Conservation (phyloP, 345 rosid species). For the Mangifera indica region DNA sequence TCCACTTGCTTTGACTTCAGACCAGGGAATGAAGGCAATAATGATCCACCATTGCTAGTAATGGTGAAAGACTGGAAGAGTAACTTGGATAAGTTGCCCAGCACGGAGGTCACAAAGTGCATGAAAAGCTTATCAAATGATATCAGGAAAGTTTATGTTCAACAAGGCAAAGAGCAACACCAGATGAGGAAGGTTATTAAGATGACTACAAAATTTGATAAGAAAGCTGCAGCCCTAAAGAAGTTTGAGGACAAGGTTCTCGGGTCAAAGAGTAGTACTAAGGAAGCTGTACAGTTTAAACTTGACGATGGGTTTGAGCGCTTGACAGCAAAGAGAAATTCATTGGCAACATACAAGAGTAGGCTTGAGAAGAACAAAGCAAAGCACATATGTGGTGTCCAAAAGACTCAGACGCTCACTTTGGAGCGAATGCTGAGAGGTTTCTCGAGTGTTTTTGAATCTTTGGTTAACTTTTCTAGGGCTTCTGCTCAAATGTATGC, state of each 20-base stretch:
- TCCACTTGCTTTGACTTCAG: slow-evolving; percentile 24
- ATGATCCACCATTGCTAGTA: slow-evolving; percentile 22
- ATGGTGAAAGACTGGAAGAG: slow-evolving; percentile 40
- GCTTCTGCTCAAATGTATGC: slow-evolving; percentile 36
- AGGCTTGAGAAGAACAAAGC: slow-evolving; percentile 34
- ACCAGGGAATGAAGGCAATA: too few relatives aligned
- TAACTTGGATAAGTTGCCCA: slow-evolving; percentile 36
- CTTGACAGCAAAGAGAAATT: slow-evolving; percentile 30
- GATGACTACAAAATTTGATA: slow-evolving; percentile 34
- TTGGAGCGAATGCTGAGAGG: slow-evolving; percentile 40
- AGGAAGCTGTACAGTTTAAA: too few relatives aligned
- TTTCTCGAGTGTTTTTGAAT: slow-evolving; percentile 34
- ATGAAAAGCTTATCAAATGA: slow-evolving; percentile 33
- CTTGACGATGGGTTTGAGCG: slow-evolving; percentile 18
- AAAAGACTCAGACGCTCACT: slow-evolving; percentile 34
- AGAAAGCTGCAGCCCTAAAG: slow-evolving; percentile 29
- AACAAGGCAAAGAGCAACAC: slow-evolving; percentile 45
- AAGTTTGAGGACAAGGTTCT: slow-evolving; percentile 35
- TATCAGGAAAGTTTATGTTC: slow-evolving; percentile 31
- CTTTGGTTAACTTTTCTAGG: slow-evolving; percentile 36
- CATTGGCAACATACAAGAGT: slow-evolving; percentile 32
- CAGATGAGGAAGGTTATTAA: slow-evolving; percentile 44
- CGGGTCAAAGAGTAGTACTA: slow-evolving; percentile 19
- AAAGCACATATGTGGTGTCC: slow-evolving; percentile 33
- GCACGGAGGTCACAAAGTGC: slow-evolving; percentile 25